Conservation (phyloP, 1,284 basidiomycete species). For the Pascua guehoae region DNA sequence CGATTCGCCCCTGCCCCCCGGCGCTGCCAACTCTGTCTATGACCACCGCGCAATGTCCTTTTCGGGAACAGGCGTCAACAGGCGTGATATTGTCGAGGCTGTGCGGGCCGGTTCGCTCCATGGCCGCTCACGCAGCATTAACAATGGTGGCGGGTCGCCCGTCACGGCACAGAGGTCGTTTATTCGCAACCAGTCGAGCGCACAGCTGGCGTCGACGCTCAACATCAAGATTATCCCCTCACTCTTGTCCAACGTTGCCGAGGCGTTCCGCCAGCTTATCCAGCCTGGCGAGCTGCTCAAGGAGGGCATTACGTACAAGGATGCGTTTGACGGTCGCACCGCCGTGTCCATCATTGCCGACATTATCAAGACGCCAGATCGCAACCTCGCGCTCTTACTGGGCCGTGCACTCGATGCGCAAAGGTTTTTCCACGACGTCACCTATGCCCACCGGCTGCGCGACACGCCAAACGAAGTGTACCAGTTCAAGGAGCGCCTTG, state of each 20-base stretch:
- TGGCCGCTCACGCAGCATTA: constrained; percentile 3
- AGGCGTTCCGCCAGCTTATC: constrained; percentile 84
- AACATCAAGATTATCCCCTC: constrained; percentile 82
- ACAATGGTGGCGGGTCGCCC: constrained; percentile 26
- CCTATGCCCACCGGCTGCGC: constrained; percentile 92
- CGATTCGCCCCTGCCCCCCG: constrained; percentile 29
- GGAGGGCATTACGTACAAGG: constrained; percentile 92
- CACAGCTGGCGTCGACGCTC: neutral
- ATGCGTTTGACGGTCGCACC: constrained; percentile 92
- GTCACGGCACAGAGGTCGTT: constrained; percentile 37
- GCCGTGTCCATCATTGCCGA: constrained; percentile 95
- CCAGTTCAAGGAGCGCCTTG: constrained; percentile 64
- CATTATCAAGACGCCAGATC: constrained; percentile 96
- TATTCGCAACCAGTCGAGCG: constrained; percentile 22
- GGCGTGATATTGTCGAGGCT: constrained; percentile 33
- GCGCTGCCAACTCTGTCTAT: constrained; percentile 26
- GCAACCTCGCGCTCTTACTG: constrained; percentile 88
- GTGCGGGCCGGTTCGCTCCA: constrained; percentile 20
- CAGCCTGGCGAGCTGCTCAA: constrained; percentile 75
- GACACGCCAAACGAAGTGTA: constrained; percentile 89
- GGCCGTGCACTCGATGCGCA: constrained; percentile 95
- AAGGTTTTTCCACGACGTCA: constrained; percentile 99
- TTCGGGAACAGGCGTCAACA: constrained; percentile 35
- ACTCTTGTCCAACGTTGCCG: constrained; percentile 86
- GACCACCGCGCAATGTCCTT: constrained; percentile 47